Evolutionary conservation across 108 stramenopile genomes (phyloP).

Genomic region (Cyclotella kingstonii): DNA sequence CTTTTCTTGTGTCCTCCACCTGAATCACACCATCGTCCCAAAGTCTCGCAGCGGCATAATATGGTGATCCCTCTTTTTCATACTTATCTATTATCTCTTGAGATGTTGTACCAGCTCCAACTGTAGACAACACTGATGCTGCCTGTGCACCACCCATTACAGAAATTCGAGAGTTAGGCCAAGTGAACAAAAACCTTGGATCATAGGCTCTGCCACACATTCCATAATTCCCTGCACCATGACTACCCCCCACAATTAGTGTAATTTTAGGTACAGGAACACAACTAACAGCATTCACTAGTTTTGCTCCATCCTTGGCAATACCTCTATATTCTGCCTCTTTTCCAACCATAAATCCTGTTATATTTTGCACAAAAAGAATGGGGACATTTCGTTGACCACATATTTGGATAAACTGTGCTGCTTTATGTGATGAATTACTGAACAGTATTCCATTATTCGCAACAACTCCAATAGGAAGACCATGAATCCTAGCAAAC

Average conservation of each 20-base stretch:
- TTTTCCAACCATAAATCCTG: slow-evolving; percentile 98
- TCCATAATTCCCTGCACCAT: slow-evolving; percentile 93
- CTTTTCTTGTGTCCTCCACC: slow-evolving; percentile 85
- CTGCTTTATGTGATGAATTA: slow-evolving; percentile 90
- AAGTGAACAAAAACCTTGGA: slow-evolving; percentile 96
- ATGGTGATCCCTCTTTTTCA: slow-evolving; percentile 80
- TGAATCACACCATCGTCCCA: slow-evolving; percentile 99
- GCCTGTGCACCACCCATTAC: slow-evolving; percentile 99
- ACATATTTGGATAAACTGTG: slow-evolving; percentile 98
- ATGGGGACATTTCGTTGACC: slow-evolving; percentile 95
- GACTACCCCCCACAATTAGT: slow-evolving; percentile 89
- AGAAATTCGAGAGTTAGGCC: slow-evolving; percentile 94
- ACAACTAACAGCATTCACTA: slow-evolving; percentile 94
- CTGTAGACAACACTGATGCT: slow-evolving; percentile 92
- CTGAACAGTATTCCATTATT: slow-evolving; percentile 93
- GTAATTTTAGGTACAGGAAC: slow-evolving; percentile 98
- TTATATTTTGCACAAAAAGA: slow-evolving; percentile 97
- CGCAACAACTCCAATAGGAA: slow-evolving; percentile 93
- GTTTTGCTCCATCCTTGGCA: slow-evolving; percentile 95
- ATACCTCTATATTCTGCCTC: slow-evolving; percentile 96
- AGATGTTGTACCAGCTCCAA: slow-evolving; percentile 59
- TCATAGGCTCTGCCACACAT: slow-evolving; percentile 96
- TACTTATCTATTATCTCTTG: slow-evolving; percentile 83
- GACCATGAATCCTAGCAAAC: slow-evolving; percentile 92
- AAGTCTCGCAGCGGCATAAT: slow-evolving; percentile 89